These are phyloP conservation scores for Thalassiosira ordinaria DNA, from an alignment of 352 stramenopile species.

Conservation along the genomic window DNA sequence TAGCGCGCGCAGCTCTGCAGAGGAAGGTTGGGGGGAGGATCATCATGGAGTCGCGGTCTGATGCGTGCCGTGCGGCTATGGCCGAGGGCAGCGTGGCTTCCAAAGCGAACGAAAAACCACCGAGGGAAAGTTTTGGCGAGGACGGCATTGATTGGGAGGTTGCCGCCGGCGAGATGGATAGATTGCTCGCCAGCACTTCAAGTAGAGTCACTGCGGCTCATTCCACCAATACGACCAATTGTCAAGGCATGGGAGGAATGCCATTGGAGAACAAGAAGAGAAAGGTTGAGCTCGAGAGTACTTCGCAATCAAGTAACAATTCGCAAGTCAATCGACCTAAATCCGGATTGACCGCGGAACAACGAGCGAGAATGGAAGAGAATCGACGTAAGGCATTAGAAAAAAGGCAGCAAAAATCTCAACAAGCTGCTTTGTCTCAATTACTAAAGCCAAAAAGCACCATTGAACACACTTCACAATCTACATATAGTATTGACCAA, in stretches of 20 bases:
- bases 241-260: not conserved
- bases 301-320: conserved; percentile 11
- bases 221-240: not conserved
- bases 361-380: conserved; percentile 42
- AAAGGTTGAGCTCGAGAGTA: conserved; percentile 11
- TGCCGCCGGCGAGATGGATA: conserved; percentile 3
- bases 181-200: not conserved
- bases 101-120: not conserved
- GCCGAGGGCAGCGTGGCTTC: not conserved
- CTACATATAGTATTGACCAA: conserved; percentile 10
- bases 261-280: conserved; percentile 3
- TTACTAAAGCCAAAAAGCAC: not conserved
- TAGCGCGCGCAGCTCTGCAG: too few species aligned
- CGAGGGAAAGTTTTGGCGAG: conserved; percentile 41
- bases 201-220: not conserved
- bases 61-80: not conserved
- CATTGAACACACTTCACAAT: not conserved
- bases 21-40: too few species aligned
- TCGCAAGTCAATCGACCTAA: too few species aligned
- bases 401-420: conserved; percentile 17
- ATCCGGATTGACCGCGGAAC: conserved; percentile 42
- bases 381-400: conserved; percentile 36
- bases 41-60: too few species aligned
- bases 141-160: conserved; percentile 32
- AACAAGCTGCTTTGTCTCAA: too few species aligned